phyloP scores from a whole-genome alignment of 257 asterid species.

The Solanum phureja region DNA sequence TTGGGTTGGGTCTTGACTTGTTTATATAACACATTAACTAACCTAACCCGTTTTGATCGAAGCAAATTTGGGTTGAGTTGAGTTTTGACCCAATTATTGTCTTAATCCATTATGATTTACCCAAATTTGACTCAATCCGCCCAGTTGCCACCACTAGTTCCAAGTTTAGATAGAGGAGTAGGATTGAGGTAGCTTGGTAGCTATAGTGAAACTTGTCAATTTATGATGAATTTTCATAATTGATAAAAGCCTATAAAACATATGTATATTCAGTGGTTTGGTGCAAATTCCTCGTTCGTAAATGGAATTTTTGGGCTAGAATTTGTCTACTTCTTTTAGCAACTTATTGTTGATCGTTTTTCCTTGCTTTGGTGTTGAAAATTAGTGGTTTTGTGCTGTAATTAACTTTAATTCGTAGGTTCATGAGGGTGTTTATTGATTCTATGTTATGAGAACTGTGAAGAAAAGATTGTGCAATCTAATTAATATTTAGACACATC shows the following conservation, averaged over 20 bases:
- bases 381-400: neutral
- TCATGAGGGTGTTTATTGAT: neutral
- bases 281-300: neutral
- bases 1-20: neutral
- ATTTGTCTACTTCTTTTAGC: neutral
- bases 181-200: neutral
- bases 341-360: neutral
- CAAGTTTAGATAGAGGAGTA: neutral
- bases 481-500: neutral
- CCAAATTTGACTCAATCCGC: neutral
- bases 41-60: neutral
- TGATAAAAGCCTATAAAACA: neutral
- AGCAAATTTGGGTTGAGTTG: neutral
- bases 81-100: neutral
- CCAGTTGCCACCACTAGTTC: neutral
- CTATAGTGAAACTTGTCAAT: neutral
- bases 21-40: neutral
- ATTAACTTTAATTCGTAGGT: neutral
- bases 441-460: neutral
- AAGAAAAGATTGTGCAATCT: neutral
- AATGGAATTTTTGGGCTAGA: neutral
- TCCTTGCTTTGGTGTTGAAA: neutral
- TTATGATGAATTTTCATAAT: neutral
- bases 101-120: neutral
- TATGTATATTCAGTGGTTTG: neutral